These are phyloP conservation scores for Monosporascus sp. DNA, from an alignment of 2,329 filamentous ascomycete genomes.

Conservation along the genomic window DNA sequence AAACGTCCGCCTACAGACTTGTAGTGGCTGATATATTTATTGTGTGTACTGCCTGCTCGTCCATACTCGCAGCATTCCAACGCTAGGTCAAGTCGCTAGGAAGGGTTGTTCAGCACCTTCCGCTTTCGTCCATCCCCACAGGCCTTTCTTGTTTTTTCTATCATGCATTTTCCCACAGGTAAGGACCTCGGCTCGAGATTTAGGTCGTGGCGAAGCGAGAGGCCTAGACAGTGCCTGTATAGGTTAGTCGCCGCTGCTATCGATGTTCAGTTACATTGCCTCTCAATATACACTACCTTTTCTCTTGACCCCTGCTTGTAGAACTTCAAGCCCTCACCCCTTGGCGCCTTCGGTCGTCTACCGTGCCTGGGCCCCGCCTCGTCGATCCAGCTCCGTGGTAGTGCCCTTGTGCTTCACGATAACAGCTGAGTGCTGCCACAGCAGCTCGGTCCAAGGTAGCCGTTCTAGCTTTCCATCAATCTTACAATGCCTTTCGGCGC, in stretches of 20 bases:
- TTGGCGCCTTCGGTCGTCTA: not conserved
- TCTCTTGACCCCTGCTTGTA: not conserved
- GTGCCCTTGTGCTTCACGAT: not conserved
- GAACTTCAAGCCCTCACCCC: not conserved
- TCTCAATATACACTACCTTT: not conserved
- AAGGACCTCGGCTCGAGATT: not conserved
- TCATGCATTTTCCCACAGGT: too few species aligned
- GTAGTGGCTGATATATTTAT: too few species aligned
- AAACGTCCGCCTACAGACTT: too few species aligned
- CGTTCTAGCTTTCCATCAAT: not conserved
- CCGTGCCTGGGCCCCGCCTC: not conserved
- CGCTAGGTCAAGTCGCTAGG: too few species aligned
- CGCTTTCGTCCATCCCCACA: too few species aligned
- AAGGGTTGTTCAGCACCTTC: too few species aligned
- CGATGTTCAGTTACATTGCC: not conserved
- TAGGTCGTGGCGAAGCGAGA: not conserved
- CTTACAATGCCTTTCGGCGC: not conserved
- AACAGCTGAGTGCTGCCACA: not conserved
- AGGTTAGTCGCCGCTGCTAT: not conserved
- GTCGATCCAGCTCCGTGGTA: not conserved
- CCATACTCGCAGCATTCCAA: too few species aligned
- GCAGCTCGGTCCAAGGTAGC: not conserved
- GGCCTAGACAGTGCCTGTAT: not conserved
- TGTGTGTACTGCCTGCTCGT: too few species aligned
- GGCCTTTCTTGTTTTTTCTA: too few species aligned